These are phyloP conservation scores for Whalleya microplaca DNA, from an alignment of 2,329 filamentous ascomycete species.

Conservation along the genomic window DNA sequence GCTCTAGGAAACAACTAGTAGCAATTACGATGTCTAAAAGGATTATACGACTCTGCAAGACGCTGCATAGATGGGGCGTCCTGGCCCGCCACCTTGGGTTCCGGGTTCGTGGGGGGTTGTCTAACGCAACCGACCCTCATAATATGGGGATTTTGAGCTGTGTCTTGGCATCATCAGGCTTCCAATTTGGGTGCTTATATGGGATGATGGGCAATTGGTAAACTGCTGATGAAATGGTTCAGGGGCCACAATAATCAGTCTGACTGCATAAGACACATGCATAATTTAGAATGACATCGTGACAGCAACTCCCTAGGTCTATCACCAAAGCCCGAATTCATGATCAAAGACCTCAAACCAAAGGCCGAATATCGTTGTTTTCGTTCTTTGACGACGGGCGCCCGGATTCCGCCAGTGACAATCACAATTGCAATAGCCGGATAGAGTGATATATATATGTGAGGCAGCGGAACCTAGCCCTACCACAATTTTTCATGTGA, in stretches of 20 bases:
- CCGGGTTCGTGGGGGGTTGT: not conserved
- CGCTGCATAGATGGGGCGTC: not conserved
- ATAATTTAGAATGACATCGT: not conserved
- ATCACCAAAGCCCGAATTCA: not conserved
- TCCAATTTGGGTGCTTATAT: not conserved
- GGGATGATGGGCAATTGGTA: not conserved
- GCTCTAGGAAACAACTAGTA: no score
- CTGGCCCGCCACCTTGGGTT: not conserved
- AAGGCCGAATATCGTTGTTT: not conserved
- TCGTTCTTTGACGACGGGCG: not conserved
- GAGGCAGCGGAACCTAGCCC: not conserved
- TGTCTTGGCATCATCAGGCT: not conserved
- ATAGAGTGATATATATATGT: not conserved
- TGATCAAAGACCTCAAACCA: not conserved
- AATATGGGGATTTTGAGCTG: not conserved
- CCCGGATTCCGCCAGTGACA: not conserved
- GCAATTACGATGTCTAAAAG: not conserved
- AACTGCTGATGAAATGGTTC: not conserved
- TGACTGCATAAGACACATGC: not conserved
- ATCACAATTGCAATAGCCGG: not conserved
- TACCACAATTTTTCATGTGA: not conserved
- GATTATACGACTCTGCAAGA: not conserved
- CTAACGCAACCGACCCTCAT: not conserved
- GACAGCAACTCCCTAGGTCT: not conserved
- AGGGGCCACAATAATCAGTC: not conserved